Percentiles rank a stretch among this genome's conserved stretches.
Evolutionary conservation across 148 eudicot species (phyloP).

Genomic region (Nepenthes mirabilis): DNA sequence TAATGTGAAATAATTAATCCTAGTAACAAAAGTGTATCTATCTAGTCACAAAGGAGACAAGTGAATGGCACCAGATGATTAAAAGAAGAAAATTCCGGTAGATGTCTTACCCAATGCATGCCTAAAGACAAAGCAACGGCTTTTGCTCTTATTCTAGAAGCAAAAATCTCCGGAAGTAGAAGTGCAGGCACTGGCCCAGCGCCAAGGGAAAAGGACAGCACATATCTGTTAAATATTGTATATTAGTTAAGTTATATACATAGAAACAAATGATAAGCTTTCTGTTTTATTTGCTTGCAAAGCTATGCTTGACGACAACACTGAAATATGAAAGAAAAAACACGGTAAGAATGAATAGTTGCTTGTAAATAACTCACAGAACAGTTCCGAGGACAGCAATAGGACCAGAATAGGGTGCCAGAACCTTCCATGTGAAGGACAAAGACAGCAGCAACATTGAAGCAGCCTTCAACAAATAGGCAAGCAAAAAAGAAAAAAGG

Average conservation of each 20-base stretch:
- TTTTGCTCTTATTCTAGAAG: slow-evolving; percentile 97
- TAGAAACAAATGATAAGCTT: not conserved
- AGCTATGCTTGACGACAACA: no score
- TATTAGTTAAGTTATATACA: not conserved
- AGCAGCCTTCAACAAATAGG: slow-evolving; percentile 46
- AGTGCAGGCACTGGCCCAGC: slow-evolving; percentile 99
- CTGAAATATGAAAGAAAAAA: not conserved
- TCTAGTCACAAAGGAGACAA: not conserved
- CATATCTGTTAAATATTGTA: slow-evolving; percentile 39
- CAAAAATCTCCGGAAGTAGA: slow-evolving; percentile 90
- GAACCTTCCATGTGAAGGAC: slow-evolving; percentile 63
- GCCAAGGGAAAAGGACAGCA: slow-evolving; percentile 87
- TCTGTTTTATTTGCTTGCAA: no score
- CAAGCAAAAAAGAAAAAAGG: slow-evolving; percentile 1
- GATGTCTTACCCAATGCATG: slow-evolving; percentile 88
- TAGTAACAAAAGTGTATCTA: no score
- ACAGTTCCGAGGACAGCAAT: slow-evolving; percentile 93
- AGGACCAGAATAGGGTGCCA: slow-evolving; percentile 92
- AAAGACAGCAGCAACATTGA: slow-evolving; percentile 89
- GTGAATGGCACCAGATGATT: not conserved
- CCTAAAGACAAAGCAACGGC: slow-evolving; percentile 95
- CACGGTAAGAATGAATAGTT: not conserved
- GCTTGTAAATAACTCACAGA: slow-evolving; percentile 44
- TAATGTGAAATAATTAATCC: no score
- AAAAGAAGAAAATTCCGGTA: no score